These are phyloP conservation scores for Apophysomyces variabilis DNA, from an alignment of 371 early-diverging fungal species.

Conservation along the genomic window DNA sequence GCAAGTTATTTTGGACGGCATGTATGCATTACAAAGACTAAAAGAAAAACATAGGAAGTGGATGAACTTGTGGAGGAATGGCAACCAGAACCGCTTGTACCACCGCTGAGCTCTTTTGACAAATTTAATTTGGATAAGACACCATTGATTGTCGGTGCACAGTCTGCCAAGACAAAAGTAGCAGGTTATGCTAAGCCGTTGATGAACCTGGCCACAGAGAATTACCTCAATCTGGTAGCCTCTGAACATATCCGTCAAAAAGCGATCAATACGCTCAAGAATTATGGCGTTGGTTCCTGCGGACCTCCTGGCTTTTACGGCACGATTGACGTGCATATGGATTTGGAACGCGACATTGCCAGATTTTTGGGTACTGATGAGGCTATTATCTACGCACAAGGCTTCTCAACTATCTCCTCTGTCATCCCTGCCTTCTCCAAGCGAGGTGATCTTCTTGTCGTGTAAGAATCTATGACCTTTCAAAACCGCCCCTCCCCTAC, in stretches of 20 bases:
- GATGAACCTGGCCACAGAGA: conserved; percentile 85
- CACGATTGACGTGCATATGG: conserved; percentile 97
- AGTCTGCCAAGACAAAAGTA: conserved; percentile 62
- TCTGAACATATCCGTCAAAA: conserved; percentile 81
- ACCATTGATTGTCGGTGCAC: conserved; percentile 75
- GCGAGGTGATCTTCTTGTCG: conserved; percentile 96
- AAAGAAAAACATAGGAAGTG: conserved; percentile 29
- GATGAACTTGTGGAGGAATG: conserved; percentile 96
- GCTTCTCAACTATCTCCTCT: conserved; percentile 91
- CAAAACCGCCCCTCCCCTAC: background rate
- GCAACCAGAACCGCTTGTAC: conserved; percentile 96
- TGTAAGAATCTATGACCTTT: conserved; percentile 38
- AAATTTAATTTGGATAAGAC: conserved; percentile 79
- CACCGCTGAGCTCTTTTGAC: conserved; percentile 73
- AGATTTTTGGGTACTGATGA: conserved; percentile 87
- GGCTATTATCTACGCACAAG: conserved; percentile 98
- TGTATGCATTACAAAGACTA: background rate
- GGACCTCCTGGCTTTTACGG: conserved; percentile 99
- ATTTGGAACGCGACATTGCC: conserved; percentile 92
- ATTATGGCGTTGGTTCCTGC: conserved; percentile 99
- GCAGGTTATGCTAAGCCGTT: conserved; percentile 59
- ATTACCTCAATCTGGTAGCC: conserved; percentile 86
- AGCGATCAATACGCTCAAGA: conserved; percentile 86
- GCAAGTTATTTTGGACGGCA: conserved; percentile 37
- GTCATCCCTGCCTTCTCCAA: conserved; percentile 99